Base-by-base conservation (phyloP, 768 basidiomycete species). In the Asterophora parasitica region DNA sequence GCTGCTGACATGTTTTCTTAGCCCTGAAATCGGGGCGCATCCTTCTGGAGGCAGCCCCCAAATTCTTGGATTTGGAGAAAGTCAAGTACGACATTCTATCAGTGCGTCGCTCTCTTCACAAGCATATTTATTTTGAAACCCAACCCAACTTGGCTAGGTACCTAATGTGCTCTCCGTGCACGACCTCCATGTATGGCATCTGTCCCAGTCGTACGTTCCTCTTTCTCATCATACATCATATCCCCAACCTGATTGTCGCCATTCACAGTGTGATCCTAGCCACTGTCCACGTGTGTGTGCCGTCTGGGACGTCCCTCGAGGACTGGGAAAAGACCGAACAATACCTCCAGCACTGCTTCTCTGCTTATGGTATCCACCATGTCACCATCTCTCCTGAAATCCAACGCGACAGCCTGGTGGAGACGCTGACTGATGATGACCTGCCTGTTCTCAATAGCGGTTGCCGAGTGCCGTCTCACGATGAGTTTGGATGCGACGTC, bases 371-470 rank as follows among this genome's bases (percentile, higher is more conserved):
- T 5, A 72, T 79, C 43, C 70, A 60, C 44, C 78, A 79, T 63
- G 76, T 77, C 42, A 79, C 78, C 9, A 78, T 79, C 45, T 74
- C 76, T 5, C 77, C 77, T 16, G 77, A 78, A 58, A 66, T 75
- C 31, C 61, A 64, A 7, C 64, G 65, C 32, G 65, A 68, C 44
- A 58, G 58, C 48, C 64, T 62, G 40, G 48, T 64, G 11, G 59
- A 61, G 50, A 61, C 64, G n/a, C 53, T 59, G n/a, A 51, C 59
- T 1, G 63, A 57, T 1, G 63, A 57, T 26, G 67, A 66, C 13
- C 62, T 65, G 23, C 27, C 56, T 17, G 23, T 26, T 17, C 35
- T 59, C 16, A 23, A 23, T 23, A 57, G 56, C 7, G 58, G 65
- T 15, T 72, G 72, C 57, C 60, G 65, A 15, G 56, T 68, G 3